A percentile compares a stretch with the other conserved stretches of the same genome.
phyloP scores from a whole-genome alignment of 805 yeast genomes.

The Zygotorulaspora chibaensis region DNA sequence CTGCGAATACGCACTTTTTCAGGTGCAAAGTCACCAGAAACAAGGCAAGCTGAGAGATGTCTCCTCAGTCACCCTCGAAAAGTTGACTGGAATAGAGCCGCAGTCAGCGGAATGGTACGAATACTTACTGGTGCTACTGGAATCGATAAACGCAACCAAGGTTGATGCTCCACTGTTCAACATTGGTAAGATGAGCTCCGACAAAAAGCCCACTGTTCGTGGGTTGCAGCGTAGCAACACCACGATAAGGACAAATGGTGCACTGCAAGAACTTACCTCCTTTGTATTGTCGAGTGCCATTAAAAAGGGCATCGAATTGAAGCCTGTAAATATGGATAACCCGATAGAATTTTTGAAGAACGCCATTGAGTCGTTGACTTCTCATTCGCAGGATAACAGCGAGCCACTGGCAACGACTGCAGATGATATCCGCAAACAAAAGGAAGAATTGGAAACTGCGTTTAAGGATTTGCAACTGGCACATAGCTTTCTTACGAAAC shows the following conservation, averaged over 20 bases:
- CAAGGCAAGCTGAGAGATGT: conserved; percentile 4
- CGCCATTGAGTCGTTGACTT: conserved; percentile 23
- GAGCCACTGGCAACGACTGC: conserved; percentile 4
- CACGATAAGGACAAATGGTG: conserved; percentile 5
- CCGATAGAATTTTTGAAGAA: conserved; percentile 29
- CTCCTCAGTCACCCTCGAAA: conserved; percentile 7
- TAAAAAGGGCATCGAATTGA: conserved; percentile 27
- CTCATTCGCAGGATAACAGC: neutral
- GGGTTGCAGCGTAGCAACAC: conserved; percentile 8
- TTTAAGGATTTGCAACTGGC: conserved; percentile 66
- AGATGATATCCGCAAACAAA: neutral
- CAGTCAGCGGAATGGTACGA: conserved; percentile 20
- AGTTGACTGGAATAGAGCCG: conserved; percentile 12
- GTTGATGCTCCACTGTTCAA: conserved; percentile 14
- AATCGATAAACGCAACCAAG: conserved; percentile 20
- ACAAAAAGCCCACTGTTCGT: neutral
- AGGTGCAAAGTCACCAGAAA: conserved; percentile 17
- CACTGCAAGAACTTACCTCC: conserved; percentile 30
- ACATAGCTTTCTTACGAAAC: conserved; percentile 62
- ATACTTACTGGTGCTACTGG: conserved; percentile 17
- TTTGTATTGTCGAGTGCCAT: conserved; percentile 30
- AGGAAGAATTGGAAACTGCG: conserved; percentile 47
- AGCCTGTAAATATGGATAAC: conserved; percentile 22
- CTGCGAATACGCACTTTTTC: conserved; percentile 29
- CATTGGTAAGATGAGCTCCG: neutral